phyloP scores from a whole-genome alignment of 768 basidiomycete species.

The Macrolepiota fuliginosa region DNA sequence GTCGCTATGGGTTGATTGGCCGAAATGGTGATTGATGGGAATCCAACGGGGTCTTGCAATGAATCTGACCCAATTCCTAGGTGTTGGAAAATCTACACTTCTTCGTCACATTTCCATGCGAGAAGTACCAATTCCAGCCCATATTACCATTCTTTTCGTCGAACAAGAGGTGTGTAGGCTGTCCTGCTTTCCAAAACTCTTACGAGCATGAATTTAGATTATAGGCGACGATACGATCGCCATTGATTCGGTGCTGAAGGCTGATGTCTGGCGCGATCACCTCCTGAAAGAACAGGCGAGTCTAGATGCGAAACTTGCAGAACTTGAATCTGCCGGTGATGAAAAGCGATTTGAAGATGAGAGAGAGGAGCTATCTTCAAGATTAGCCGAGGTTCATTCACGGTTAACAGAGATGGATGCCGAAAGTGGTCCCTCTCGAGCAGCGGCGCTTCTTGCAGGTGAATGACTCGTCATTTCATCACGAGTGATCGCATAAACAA shows the following conservation, averaged over 20 bases:
- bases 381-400: constrained; percentile 87
- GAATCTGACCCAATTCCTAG: constrained; percentile 26
- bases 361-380: constrained; percentile 77
- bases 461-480: constrained; percentile 9
- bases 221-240: constrained; percentile 92
- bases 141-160: constrained; percentile 97
- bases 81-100: constrained; percentile 96
- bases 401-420: constrained; percentile 97
- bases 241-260: constrained; percentile 93
- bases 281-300: constrained; percentile 79
- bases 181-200: neutral
- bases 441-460: constrained; percentile 88
- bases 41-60: neutral
- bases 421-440: constrained; percentile 93
- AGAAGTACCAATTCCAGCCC: constrained; percentile 89
- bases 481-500: neutral
- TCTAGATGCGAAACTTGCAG: constrained; percentile 70
- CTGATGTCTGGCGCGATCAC: constrained; percentile 98
- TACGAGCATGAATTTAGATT: constrained; percentile 47
- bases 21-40: constrained; percentile 59
- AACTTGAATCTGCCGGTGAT: constrained; percentile 71
- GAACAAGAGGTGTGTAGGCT: constrained; percentile 83
- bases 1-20: constrained; percentile 90
- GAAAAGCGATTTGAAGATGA: constrained; percentile 82
- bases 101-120: constrained; percentile 92